phyloP scores from a whole-genome alignment of 164 flowering plant species.

The Vitis labrusca region DNA sequence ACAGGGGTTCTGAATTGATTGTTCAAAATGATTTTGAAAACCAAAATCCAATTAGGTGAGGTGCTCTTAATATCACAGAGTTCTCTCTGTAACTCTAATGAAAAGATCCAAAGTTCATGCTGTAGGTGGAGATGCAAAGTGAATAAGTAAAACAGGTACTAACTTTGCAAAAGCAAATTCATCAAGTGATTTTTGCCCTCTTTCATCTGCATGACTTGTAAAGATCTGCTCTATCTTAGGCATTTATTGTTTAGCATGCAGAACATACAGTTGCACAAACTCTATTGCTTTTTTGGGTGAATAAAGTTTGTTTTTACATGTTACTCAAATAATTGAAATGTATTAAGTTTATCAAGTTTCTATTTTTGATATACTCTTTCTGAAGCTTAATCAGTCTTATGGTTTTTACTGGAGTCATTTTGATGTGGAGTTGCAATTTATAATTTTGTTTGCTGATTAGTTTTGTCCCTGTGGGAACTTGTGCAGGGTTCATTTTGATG shows the following conservation, averaged over 20 bases:
- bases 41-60: no score
- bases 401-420: neutral
- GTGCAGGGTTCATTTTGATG: slow-evolving; percentile 40
- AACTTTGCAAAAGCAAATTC: no score
- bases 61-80: no score
- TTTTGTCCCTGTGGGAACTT: neutral
- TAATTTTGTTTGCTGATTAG: neutral
- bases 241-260: neutral
- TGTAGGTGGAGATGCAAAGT: no score
- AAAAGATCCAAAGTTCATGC: no score
- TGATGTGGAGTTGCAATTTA: neutral
- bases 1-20: no score
- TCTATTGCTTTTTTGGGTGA: neutral
- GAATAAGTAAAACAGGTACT: no score
- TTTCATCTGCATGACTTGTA: no score
- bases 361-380: neutral
- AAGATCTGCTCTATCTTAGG: no score
- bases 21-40: no score
- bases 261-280: neutral
- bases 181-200: no score
- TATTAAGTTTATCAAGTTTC: neutral
- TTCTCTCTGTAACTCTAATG: no score
- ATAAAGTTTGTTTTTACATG: neutral
- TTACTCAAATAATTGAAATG: neutral
- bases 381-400: neutral